Evolutionary conservation across 306 rosid genomes (phyloP).

Genomic region (Erythrophleum fordii): DNA sequence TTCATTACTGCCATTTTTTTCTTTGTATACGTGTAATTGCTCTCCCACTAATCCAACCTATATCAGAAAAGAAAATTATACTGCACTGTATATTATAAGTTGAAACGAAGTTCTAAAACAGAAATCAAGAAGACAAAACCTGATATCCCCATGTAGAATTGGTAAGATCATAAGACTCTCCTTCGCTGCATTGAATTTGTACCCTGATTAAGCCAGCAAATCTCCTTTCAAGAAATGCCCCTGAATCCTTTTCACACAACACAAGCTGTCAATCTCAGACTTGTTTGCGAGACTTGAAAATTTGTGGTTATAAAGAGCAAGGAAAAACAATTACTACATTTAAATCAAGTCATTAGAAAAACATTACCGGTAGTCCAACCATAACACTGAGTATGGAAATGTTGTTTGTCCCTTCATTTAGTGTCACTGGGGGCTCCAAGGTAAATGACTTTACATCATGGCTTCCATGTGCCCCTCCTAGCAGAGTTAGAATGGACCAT

Average conservation of each 20-base stretch:
- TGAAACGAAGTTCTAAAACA: neutral
- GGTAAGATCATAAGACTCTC: constrained; percentile 52
- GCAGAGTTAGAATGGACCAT: neutral
- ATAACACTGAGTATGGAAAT: constrained; percentile 68
- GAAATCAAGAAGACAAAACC: constrained; percentile 38
- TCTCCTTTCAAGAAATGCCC: constrained; percentile 75
- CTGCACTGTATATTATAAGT: neutral
- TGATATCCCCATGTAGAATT: constrained; percentile 71
- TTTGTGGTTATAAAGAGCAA: constrained; percentile 1
- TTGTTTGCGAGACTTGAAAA: neutral
- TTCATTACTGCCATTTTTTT: constrained; percentile 37
- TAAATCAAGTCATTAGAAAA: neutral
- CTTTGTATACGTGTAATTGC: constrained; percentile 50
- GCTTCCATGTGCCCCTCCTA: constrained; percentile 69
- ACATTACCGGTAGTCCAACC: constrained; percentile 74
- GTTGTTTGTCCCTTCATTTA: constrained; percentile 58
- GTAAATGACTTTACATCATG: constrained; percentile 49
- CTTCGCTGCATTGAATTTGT: constrained; percentile 52
- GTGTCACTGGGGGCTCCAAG: constrained; percentile 49
- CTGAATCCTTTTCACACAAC: constrained; percentile 66
- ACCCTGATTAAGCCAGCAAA: constrained; percentile 59
- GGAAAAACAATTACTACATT: neutral
- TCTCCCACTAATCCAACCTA: constrained; percentile 73
- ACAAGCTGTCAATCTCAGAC: neutral
- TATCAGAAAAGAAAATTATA: neutral